These are phyloP conservation scores for Backusella tuberculispora DNA, from an alignment of 192 early-diverging fungal genomes.

Conservation along the genomic window DNA sequence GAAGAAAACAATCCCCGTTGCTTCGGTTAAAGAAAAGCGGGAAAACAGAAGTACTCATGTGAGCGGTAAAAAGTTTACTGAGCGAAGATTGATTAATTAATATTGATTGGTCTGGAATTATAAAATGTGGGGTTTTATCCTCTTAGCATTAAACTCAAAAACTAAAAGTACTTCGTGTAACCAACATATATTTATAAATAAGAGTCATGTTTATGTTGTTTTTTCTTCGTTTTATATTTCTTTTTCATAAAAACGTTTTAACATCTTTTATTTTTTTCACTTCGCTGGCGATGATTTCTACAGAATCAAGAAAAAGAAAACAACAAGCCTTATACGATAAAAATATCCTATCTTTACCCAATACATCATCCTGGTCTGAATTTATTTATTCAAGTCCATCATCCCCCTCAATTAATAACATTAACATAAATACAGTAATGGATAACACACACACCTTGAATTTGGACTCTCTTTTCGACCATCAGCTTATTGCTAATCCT, in stretches of 20 bases:
- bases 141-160: background rate
- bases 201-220: background rate
- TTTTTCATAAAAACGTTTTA: conserved; percentile 2
- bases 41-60: conserved; percentile 15
- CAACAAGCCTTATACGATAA: conserved; percentile 17
- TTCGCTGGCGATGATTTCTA: conserved; percentile 19
- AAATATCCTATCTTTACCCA: background rate
- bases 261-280: background rate
- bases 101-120: conserved; percentile 7
- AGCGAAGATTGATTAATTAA: conserved; percentile 14
- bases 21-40: conserved; percentile 16
- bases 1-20: background rate
- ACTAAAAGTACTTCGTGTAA: conserved; percentile 12
- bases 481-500: background rate
- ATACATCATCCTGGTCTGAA: conserved; percentile 19
- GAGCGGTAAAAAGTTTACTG: conserved; percentile 16
- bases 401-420: conserved; percentile 19
- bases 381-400: conserved; percentile 29
- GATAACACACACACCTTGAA: background rate
- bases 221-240: conserved; percentile 4
- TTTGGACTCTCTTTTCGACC: background rate
- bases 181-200: background rate
- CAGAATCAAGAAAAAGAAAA: conserved; percentile 20
- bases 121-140: conserved; percentile 13
- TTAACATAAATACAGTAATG: background rate